Conservation (phyloP, 345 rosid species). For the Gossypium thurberi region DNA sequence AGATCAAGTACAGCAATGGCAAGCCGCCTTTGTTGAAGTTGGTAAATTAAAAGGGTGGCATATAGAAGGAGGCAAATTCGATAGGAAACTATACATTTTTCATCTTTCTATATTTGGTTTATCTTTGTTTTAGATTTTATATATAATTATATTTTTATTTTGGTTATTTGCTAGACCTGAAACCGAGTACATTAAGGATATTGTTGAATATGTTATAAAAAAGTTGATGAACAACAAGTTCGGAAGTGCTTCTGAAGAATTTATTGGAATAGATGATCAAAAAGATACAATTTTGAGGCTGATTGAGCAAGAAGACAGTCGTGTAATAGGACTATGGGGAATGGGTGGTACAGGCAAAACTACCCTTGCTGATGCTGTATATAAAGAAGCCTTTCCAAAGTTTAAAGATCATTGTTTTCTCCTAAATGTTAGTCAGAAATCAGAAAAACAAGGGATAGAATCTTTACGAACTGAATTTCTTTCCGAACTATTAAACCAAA, state of each 20-base stretch:
- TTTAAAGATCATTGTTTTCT: too few species aligned
- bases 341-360: too few species aligned
- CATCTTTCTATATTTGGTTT: not conserved
- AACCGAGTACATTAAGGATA: not conserved
- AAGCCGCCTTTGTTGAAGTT: not conserved
- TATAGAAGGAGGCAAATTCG: not conserved
- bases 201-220: not conserved
- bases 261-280: not conserved
- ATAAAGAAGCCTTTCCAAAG: too few species aligned
- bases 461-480: too few species aligned
- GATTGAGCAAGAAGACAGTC: not conserved
- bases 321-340: too few species aligned
- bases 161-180: not conserved
- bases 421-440: too few species aligned
- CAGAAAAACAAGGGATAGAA: too few species aligned
- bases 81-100: not conserved
- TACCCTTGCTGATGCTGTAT: too few species aligned
- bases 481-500: too few species aligned
- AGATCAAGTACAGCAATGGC: not conserved
- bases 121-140: not conserved
- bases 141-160: too few species aligned
- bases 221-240: not conserved
- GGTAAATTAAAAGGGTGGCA: not conserved
- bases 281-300: not conserved
- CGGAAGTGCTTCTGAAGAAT: not conserved